Evolutionary conservation across 768 basidiomycete genomes (phyloP).

Genomic region (Calocybe cyanea): DNA sequence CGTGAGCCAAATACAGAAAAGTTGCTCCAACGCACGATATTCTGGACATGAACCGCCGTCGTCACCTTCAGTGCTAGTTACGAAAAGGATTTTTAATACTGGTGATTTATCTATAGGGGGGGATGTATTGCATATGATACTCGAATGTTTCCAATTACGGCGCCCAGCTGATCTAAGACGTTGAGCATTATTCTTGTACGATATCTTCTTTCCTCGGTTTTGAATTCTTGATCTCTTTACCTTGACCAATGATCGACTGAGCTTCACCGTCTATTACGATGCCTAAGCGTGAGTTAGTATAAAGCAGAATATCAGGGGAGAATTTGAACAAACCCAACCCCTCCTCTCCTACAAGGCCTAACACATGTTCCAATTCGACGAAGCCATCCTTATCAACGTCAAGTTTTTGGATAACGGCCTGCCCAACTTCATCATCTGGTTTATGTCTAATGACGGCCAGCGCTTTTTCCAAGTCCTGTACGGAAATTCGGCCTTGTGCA

Average conservation of each 20-base stretch:
- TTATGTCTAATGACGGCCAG: constrained; percentile 90
- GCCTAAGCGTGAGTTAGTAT: constrained; percentile 35
- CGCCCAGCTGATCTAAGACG: constrained; percentile 7
- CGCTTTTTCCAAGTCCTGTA: constrained; percentile 86
- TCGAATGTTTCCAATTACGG: constrained; percentile 7
- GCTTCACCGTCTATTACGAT: constrained; percentile 85
- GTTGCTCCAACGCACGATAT: constrained; percentile 2
- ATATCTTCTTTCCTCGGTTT: constrained; percentile 96
- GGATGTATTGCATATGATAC: constrained; percentile 21
- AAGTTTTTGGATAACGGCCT: constrained; percentile 85
- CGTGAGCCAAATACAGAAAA: constrained; percentile 22
- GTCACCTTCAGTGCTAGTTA: too few relatives aligned
- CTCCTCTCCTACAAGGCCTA: constrained; percentile 84
- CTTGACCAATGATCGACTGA: constrained; percentile 77
- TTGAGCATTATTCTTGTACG: constrained; percentile 57
- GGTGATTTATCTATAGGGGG: constrained; percentile 13
- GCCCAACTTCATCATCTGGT: constrained; percentile 86
- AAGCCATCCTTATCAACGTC: constrained; percentile 96
- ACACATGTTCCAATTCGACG: constrained; percentile 92
- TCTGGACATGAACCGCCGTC: neutral
- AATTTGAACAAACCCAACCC: constrained; percentile 57
- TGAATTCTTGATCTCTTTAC: constrained; percentile 74
- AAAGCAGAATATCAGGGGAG: neutral
- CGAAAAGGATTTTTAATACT: neutral
- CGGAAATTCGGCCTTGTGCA: constrained; percentile 83